phyloP scores from a whole-genome alignment of 495 filamentous ascomycete species.

The Geopyxis carbonaria region DNA sequence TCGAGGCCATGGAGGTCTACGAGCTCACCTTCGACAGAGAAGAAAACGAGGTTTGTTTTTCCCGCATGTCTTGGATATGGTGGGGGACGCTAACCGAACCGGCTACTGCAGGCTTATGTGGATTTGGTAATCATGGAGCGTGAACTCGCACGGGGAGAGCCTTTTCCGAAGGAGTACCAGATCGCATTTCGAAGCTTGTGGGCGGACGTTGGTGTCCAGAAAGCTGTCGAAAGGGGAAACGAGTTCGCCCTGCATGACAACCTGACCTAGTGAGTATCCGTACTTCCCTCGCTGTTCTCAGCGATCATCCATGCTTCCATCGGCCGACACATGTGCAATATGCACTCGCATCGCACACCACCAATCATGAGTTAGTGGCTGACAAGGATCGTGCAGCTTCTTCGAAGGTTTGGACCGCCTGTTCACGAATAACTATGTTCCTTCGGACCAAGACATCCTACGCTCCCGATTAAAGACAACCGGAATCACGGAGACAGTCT shows the following conservation, averaged over 20 bases:
- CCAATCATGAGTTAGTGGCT: conserved; percentile 11
- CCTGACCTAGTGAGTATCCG: conserved; percentile 58
- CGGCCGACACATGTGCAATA: not conserved
- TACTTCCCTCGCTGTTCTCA: too few species aligned
- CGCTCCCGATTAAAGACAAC: conserved; percentile 85
- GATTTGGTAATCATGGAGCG: conserved; percentile 40
- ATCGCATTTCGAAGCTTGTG: conserved; percentile 71
- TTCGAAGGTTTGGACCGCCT: conserved; percentile 78
- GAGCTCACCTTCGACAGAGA: conserved; percentile 56
- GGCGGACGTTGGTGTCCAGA: conserved; percentile 66
- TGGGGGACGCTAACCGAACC: not conserved
- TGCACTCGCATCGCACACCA: too few species aligned
- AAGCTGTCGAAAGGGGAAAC: conserved; percentile 74
- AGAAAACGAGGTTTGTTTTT: conserved; percentile 54
- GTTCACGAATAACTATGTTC: conserved; percentile 71
- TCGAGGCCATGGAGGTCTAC: conserved; percentile 86
- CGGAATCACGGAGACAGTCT: conserved; percentile 91
- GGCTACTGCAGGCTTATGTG: conserved; percentile 10
- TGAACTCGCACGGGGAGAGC: conserved; percentile 62
- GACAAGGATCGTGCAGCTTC: conserved; percentile 43
- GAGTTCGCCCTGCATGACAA: conserved; percentile 97
- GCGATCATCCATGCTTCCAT: conserved; percentile 1
- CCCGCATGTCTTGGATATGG: conserved; percentile 2
- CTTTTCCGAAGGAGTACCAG: conserved; percentile 50
- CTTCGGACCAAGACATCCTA: conserved; percentile 92